Percentiles rank a stretch among this genome's conserved stretches.
Conservation (phyloP, 495 filamentous ascomycete genomes). For the Margaritispora aquatica region DNA sequence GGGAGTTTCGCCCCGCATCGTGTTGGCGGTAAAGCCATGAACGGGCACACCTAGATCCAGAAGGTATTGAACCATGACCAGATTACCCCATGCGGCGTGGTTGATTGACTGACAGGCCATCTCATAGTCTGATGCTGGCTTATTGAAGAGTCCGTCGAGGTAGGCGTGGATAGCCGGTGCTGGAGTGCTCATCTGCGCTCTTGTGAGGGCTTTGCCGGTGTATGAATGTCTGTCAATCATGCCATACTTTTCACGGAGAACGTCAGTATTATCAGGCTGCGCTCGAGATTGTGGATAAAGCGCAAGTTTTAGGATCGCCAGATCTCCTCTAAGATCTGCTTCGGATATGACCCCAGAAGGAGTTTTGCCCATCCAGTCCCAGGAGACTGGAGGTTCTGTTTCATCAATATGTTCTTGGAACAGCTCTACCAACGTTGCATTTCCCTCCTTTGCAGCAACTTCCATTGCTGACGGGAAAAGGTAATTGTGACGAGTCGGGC, state of each 20-base stretch:
- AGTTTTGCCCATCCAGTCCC: conserved; percentile 2
- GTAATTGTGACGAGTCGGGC: conserved; percentile 1
- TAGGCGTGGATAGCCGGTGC: neutral
- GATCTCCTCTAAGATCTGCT: conserved; percentile 13
- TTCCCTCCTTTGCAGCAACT: conserved; percentile 16
- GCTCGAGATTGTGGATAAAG: conserved; percentile 17
- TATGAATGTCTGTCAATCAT: neutral
- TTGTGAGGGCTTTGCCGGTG: neutral
- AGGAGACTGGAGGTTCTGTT: neutral
- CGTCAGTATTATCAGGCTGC: conserved; percentile 4
- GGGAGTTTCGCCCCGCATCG: neutral
- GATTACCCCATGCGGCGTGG: conserved; percentile 4
- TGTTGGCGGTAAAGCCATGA: neutral
- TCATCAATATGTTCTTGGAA: conserved; percentile 12
- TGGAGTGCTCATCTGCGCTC: neutral
- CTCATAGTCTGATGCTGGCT: neutral
- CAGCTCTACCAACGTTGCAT: conserved; percentile 10
- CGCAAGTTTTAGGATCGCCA: conserved; percentile 13
- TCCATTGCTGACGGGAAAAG: conserved; percentile 17
- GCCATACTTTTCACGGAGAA: conserved; percentile 11
- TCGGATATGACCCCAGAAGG: neutral
- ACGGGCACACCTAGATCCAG: conserved; percentile 3
- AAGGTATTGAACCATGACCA: conserved; percentile 8
- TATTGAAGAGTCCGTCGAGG: conserved; percentile 5
- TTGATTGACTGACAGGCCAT: neutral